Percentiles rank a stretch among this genome's conserved stretches.
Conservation (phyloP, 257 asterid genomes). For the Gentiana straminea region DNA sequence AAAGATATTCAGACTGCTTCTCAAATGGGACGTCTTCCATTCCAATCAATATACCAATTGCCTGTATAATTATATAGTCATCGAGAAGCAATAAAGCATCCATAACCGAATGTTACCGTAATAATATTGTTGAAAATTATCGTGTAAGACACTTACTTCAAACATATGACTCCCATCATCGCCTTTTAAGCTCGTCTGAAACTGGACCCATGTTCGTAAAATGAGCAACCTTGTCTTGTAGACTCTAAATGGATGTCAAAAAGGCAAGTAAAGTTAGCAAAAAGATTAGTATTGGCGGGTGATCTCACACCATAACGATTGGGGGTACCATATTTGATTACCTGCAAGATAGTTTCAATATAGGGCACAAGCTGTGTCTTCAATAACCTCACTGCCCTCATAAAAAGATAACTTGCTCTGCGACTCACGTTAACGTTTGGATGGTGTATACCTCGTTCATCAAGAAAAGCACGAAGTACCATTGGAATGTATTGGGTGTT, state of each 20-base stretch:
- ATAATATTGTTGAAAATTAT: conserved; percentile 6
- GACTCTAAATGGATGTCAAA: conserved; percentile 39
- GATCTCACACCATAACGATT: conserved; percentile 3
- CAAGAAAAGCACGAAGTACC: conserved; percentile 72
- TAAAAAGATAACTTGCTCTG: conserved; percentile 92
- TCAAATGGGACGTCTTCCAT: conserved; percentile 90
- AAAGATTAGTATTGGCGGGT: conserved; percentile 2
- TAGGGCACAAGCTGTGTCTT: conserved; percentile 81
- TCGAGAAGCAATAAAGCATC: conserved; percentile 2
- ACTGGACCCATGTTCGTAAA: conserved; percentile 49
- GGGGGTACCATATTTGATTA: conserved; percentile 17
- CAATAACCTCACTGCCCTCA: conserved; percentile 83
- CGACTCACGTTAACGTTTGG: conserved; percentile 64
- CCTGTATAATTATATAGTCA: conserved; percentile 35
- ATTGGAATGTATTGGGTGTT: conserved; percentile 68
- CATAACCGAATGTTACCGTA: neutral
- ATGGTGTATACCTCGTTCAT: conserved; percentile 93
- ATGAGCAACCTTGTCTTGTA: conserved; percentile 70
- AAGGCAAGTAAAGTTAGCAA: neutral
- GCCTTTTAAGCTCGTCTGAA: conserved; percentile 39
- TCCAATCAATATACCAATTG: conserved; percentile 91
- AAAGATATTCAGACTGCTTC: conserved; percentile 77
- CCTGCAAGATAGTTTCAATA: conserved; percentile 92
- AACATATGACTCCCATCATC: conserved; percentile 94
- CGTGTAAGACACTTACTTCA: conserved; percentile 44